phyloP scores from a whole-genome alignment of 306 rosid genomes.

The Malus fusca region DNA sequence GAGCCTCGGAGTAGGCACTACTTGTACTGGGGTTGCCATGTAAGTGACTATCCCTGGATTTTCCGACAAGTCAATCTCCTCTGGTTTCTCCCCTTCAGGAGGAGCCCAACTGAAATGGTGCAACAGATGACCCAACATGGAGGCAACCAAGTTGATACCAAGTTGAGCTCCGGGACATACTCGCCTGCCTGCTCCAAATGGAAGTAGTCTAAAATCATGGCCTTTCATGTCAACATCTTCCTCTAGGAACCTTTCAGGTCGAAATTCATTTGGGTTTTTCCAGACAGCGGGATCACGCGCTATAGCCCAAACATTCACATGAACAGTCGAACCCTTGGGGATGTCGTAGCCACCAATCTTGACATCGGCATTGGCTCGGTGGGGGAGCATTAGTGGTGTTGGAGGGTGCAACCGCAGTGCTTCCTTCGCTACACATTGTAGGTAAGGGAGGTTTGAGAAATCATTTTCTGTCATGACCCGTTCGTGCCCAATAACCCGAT shows the following conservation, averaged over 20 bases:
- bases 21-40: slow-evolving; percentile 70
- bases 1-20: slow-evolving; percentile 61
- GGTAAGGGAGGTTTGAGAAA: slow-evolving; percentile 59
- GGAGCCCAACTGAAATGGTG: slow-evolving; percentile 48
- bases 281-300: slow-evolving; percentile 65
- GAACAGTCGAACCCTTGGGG: slow-evolving; percentile 78
- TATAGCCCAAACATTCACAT: slow-evolving; percentile 81
- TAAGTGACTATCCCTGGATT: slow-evolving; percentile 72
- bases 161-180: slow-evolving; percentile 87
- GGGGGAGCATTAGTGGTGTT: slow-evolving; percentile 92
- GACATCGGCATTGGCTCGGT: slow-evolving; percentile 59
- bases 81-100: slow-evolving; percentile 32
- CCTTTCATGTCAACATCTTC: slow-evolving; percentile 97
- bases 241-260: slow-evolving; percentile 75
- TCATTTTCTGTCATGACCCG: slow-evolving; percentile 32
- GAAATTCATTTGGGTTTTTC: slow-evolving; percentile 55
- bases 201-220: slow-evolving; percentile 63
- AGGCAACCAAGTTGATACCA: slow-evolving; percentile 67
- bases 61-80: slow-evolving; percentile 72
- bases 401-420: slow-evolving; percentile 83
- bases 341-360: slow-evolving; percentile 81
- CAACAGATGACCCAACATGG: slow-evolving; percentile 79
- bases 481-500: slow-evolving; percentile 11
- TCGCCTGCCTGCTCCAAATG: slow-evolving; percentile 85
- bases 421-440: slow-evolving; percentile 72